Conservation (phyloP, 2,329 filamentous ascomycete species). For the Colletotrichum musicola region DNA sequence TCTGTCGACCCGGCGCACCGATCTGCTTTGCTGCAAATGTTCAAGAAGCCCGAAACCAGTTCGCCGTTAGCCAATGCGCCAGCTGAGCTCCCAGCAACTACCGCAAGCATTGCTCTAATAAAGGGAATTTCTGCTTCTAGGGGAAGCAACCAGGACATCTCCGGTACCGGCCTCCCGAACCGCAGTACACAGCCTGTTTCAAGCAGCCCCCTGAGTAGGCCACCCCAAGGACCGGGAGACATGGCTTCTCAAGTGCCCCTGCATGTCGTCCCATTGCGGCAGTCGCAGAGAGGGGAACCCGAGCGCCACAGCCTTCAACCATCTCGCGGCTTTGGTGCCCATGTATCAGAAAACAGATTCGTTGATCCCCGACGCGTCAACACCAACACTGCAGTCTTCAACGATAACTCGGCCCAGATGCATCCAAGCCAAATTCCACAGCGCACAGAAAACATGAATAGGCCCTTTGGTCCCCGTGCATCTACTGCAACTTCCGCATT, state of each 20-base stretch:
- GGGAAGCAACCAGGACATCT: constrained; percentile 4
- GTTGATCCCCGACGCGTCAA: constrained; percentile 15
- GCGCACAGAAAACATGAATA: constrained; percentile 18
- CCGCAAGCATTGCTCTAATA: constrained; percentile 25
- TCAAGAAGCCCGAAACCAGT: constrained; percentile 57
- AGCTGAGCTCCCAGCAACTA: constrained; percentile 34
- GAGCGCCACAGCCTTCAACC: constrained; percentile 9
- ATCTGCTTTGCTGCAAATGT: constrained; percentile 65
- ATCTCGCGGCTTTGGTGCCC: constrained; percentile 1
- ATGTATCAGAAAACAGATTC: constrained; percentile 9
- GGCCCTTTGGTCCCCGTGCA: constrained; percentile 10
- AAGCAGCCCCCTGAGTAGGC: constrained; percentile 35
- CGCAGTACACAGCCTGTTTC: constrained; percentile 27
- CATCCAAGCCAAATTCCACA: constrained; percentile 19
- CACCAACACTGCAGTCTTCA: constrained; percentile 1
- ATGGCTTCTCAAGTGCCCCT: constrained; percentile 9
- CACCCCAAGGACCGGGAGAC: constrained; percentile 22
- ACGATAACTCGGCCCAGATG: constrained; percentile 13
- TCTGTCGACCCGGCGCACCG: constrained; percentile 54
- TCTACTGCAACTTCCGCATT: constrained; percentile 15
- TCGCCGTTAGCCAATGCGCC: constrained; percentile 16
- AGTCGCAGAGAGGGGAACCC: constrained; percentile 13
- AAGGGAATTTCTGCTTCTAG: constrained; percentile 24
- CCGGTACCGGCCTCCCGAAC: constrained; percentile 13
- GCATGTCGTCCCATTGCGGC: constrained; percentile 26